phyloP scores from a whole-genome alignment of 1,284 basidiomycete species.

The Apiotrichum gamsii region DNA sequence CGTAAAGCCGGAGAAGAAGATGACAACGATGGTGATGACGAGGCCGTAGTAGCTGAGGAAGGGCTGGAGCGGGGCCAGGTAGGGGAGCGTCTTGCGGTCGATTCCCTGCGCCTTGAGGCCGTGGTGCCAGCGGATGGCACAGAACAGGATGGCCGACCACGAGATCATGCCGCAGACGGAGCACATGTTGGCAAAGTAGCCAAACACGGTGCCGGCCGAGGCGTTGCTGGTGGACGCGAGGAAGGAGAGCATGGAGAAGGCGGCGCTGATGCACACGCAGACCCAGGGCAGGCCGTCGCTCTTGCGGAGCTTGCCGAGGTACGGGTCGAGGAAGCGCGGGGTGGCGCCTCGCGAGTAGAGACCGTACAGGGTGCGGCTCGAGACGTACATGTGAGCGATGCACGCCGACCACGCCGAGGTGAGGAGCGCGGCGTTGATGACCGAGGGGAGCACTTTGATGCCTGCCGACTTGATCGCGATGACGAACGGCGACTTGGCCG shows the following conservation, averaged over 20 bases:
- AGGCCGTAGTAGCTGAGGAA: constrained; percentile 33
- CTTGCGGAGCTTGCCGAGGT: constrained; percentile 21
- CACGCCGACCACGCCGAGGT: constrained; percentile 53
- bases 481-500: constrained; percentile 72
- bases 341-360: constrained; percentile 59
- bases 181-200: constrained; percentile 65
- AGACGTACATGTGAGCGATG: constrained; percentile 54
- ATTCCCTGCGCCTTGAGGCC: constrained; percentile 67
- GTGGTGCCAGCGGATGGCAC: constrained; percentile 70
- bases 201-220: constrained; percentile 56
- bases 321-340: constrained; percentile 48
- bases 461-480: constrained; percentile 62
- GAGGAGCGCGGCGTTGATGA: constrained; percentile 60
- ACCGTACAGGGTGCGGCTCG: constrained; percentile 53
- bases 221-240: constrained; percentile 48
- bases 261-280: constrained; percentile 23
- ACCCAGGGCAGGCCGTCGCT: constrained; percentile 45
- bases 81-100: constrained; percentile 53
- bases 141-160: constrained; percentile 76
- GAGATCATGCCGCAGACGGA: constrained; percentile 53
- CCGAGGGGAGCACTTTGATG: constrained; percentile 65
- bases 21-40: constrained; percentile 20
- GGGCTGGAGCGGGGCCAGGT: constrained; percentile 52
- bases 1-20: constrained; percentile 25
- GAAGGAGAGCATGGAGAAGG: constrained; percentile 26